Percentiles rank a stretch among this genome's conserved stretches.
Conservation (phyloP, 108 stramenopile genomes). For the Cyclotella cryptica region DNA sequence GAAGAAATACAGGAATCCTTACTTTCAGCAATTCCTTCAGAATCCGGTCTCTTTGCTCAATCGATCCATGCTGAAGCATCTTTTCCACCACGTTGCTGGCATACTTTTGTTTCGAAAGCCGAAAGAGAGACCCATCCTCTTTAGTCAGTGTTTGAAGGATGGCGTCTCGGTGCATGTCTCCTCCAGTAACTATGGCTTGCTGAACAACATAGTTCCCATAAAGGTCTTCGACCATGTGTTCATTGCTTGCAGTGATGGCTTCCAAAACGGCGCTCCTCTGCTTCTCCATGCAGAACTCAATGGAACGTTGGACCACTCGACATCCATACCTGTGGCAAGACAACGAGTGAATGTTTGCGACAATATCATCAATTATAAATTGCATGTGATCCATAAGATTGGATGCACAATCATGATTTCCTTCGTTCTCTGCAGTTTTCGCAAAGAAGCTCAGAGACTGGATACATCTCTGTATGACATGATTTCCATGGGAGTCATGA, state of each 20-base stretch:
- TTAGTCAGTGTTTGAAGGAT: constrained; percentile 74
- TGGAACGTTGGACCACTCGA: constrained; percentile 92
- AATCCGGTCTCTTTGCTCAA: constrained; percentile 68
- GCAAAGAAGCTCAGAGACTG: constrained; percentile 74
- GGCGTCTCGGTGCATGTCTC: constrained; percentile 66
- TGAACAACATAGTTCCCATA: constrained; percentile 94
- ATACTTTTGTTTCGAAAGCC: constrained; percentile 94
- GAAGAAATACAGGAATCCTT: constrained; percentile 38
- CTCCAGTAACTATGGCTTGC: constrained; percentile 83
- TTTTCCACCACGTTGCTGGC: constrained; percentile 98
- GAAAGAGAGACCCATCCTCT: constrained; percentile 65
- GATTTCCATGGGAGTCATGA: constrained; percentile 96
- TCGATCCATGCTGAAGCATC: constrained; percentile 86
- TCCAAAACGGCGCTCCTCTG: constrained; percentile 73
- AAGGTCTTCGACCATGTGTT: constrained; percentile 76
- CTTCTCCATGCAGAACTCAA: constrained; percentile 87
- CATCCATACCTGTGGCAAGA: constrained; percentile 95
- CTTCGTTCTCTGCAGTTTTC: constrained; percentile 25
- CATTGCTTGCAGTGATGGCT: constrained; percentile 60
- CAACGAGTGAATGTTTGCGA: constrained; percentile 75
- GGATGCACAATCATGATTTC: constrained; percentile 36
- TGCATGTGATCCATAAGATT: constrained; percentile 79
- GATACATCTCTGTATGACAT: constrained; percentile 96
- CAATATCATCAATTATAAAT: constrained; percentile 92
- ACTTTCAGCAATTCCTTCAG: constrained; percentile 77